Evolutionary conservation across 2,329 filamentous ascomycete genomes (phyloP).

Genomic region (Cladorrhinum sp.): DNA sequence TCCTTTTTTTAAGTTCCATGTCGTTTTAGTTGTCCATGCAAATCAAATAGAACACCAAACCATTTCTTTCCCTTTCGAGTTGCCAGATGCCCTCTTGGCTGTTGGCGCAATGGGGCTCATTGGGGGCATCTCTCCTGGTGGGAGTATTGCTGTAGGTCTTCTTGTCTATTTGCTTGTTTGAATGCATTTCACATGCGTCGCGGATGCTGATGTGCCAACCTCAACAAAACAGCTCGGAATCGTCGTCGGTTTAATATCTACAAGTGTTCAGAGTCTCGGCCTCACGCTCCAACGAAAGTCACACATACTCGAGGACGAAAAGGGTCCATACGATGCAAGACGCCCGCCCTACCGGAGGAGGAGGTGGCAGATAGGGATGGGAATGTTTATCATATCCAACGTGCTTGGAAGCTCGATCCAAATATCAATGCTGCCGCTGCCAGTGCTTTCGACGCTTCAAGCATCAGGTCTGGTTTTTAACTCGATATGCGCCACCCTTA

Average conservation of each 20-base stretch:
- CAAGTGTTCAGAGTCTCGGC: constrained; percentile 90
- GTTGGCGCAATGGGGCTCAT: constrained; percentile 63
- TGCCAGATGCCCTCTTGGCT: constrained; percentile 47
- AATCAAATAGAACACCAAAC: constrained; percentile 18
- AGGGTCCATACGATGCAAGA: constrained; percentile 71
- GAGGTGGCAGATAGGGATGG: constrained; percentile 96
- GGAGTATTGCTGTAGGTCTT: constrained; percentile 68
- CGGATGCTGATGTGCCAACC: constrained; percentile 15
- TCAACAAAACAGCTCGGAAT: constrained; percentile 69
- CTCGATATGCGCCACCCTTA: constrained; percentile 91
- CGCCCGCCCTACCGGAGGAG: constrained; percentile 85
- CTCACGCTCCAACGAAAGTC: constrained; percentile 97
- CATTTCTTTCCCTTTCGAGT: constrained; percentile 18
- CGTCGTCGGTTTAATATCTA: constrained; percentile 87
- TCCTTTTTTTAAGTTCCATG: not conserved
- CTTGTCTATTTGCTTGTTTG: not conserved
- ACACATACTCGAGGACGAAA: constrained; percentile 96
- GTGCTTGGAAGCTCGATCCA: constrained; percentile 93
- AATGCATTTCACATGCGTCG: not conserved
- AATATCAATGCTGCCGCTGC: constrained; percentile 91
- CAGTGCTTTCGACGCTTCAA: constrained; percentile 91
- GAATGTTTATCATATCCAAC: constrained; percentile 94
- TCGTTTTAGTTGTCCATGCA: constrained; percentile 18
- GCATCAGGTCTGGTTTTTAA: constrained; percentile 97
- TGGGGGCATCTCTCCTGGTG: constrained; percentile 72